Conservation (phyloP, 2,329 filamentous ascomycete genomes). For the Phaeoacremonium minimum region DNA sequence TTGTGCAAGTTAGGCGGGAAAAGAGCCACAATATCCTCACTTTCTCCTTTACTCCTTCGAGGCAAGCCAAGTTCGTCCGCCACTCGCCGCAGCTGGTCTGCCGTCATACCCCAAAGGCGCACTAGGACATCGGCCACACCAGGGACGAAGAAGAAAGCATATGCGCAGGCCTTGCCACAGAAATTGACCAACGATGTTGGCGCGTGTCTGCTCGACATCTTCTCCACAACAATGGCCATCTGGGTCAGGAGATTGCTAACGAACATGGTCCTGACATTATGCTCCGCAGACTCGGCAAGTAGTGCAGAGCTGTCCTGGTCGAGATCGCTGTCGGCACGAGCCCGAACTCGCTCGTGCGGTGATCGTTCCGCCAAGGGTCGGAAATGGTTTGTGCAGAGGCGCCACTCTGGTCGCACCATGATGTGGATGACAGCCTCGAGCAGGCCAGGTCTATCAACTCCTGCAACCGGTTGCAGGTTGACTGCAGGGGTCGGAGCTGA, state of each 20-base stretch:
- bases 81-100: constrained; percentile 66
- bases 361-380: constrained; percentile 56
- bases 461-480: constrained; percentile 64
- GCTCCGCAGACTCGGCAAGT: constrained; percentile 66
- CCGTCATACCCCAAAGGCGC: constrained; percentile 71
- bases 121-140: constrained; percentile 80
- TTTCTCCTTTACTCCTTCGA: constrained; percentile 48
- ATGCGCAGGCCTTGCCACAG: constrained; percentile 85
- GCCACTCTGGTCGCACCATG: constrained; percentile 89
- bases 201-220: constrained; percentile 73
- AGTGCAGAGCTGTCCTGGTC: constrained; percentile 45
- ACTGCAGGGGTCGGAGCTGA: constrained; percentile 11
- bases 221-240: constrained; percentile 82
- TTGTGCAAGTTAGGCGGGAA: constrained; percentile 66
- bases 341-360: constrained; percentile 37
- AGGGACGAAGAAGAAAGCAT: constrained; percentile 89
- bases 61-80: constrained; percentile 65
- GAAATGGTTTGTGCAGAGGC: constrained; percentile 64
- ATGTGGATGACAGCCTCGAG: constrained; percentile 75
- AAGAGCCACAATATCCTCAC: constrained; percentile 60
- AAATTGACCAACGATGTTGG: constrained; percentile 71
- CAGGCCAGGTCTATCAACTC: constrained; percentile 76
- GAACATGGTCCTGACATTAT: constrained; percentile 87
- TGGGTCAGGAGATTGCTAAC: constrained; percentile 77
- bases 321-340: constrained; percentile 54